Evolutionary conservation across 2,329 filamentous ascomycete genomes (phyloP), one percentile per base, ranked within the genome.

Genomic region (Aaosphaeria pasadenensis): DNA sequence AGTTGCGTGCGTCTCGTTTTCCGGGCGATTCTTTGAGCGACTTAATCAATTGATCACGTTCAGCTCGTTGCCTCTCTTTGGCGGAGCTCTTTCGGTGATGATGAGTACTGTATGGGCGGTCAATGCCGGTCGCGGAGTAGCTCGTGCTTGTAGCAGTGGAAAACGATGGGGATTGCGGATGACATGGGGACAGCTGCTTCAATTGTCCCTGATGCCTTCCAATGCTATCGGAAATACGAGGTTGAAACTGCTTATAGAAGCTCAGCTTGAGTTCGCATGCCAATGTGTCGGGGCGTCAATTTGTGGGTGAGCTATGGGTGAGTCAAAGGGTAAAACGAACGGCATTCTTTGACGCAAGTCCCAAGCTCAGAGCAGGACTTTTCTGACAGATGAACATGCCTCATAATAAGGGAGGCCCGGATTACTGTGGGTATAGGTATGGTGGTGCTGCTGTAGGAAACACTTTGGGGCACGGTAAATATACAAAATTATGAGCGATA

Each of bases 1-100:
- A 99, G 35, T 89, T 85, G 70, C 88, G 91, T 42, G 91, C 91
- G 74, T 99, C 94, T 60, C 94, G 85, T 71, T 91, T 95, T 0
- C 92, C 96, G 5, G 91, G 88, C 7, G 91, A 90, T 13, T 91
- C 90, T 62, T 89, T 89, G 31, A 99, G 77, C 4, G 97, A 54
- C 30, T 62, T 63, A 17, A 64, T 68, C 60, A 70, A 55, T 55
- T 68, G 61, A 42, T 69, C 58, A 44, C 67, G 66, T 48, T 70
- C 64, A 36, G 64, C 63, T 33, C 65, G 65, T 49, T 68, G 66
- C 32, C 64, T 59, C 53, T 64, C 64, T 56, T 68, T 70, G 11
- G 62, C 63, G 4, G 59, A 59, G 53, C 61, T 66, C 39, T 46
- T 56, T 57, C 42, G 40, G 53, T 56, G 7, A 44, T 57, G 48